Percentiles rank a stretch among this genome's conserved stretches.
Evolutionary conservation across 108 stramenopile species (phyloP).

Genomic region (Skeletonema marinoi): DNA sequence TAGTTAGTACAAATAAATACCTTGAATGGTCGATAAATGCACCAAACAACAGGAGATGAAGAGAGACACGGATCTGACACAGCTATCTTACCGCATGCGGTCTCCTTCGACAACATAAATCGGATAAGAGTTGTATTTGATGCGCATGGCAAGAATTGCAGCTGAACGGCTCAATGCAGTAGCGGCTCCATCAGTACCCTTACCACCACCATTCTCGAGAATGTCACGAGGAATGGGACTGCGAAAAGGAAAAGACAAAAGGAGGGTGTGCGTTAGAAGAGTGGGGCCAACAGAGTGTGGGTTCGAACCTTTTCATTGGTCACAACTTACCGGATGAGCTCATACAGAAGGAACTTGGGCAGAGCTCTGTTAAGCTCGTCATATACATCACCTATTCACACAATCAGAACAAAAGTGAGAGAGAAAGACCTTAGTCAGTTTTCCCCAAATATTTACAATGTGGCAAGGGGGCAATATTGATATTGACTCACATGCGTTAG

Average conservation of each 20-base stretch:
- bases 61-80: too few relatives aligned
- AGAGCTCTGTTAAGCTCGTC: background rate
- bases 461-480: too few relatives aligned
- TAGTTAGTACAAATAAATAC: too few relatives aligned
- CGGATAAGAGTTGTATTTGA: conserved; percentile 19
- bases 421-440: too few relatives aligned
- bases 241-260: too few relatives aligned
- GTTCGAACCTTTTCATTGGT: too few relatives aligned
- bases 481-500: conserved; percentile 12
- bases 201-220: conserved; percentile 21
- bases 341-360: conserved; percentile 25
- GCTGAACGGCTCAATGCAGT: background rate
- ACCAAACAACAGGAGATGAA: too few relatives aligned
- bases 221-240: conserved; percentile 12
- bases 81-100: background rate
- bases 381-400: conserved; percentile 7
- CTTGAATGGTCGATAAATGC: too few relatives aligned
- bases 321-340: conserved; percentile 5
- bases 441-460: too few relatives aligned
- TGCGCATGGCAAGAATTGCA: conserved; percentile 8
- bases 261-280: too few relatives aligned
- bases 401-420: too few relatives aligned
- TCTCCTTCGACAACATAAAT: conserved; percentile 9
- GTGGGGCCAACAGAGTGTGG: too few relatives aligned
- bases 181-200: background rate